Percentiles rank a stretch among this genome's conserved stretches.
Conservation (phyloP, 2,329 filamentous ascomycete genomes). For the Botrytis medusae region DNA sequence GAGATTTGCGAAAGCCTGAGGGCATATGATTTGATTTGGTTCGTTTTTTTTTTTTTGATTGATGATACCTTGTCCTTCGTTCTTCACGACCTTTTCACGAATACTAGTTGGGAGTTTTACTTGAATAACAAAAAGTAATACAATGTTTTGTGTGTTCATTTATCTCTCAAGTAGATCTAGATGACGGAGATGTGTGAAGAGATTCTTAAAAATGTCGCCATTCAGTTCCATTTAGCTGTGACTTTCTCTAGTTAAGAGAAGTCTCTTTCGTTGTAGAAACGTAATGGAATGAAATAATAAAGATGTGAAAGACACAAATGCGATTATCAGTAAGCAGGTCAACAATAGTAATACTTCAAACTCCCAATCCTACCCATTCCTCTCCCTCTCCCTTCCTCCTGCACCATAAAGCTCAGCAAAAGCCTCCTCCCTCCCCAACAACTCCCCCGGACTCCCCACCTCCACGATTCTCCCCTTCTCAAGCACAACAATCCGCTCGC, state of each 20-base stretch:
- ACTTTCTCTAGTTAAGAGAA: not conserved
- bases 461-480: conserved; percentile 40
- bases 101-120: too few species aligned
- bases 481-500: conserved; percentile 52
- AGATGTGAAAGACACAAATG: accelerated
- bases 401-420: not conserved
- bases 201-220: too few species aligned
- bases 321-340: not conserved
- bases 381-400: not conserved
- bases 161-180: not conserved
- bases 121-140: not conserved
- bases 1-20: not conserved
- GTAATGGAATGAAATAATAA: not conserved
- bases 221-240: not conserved
- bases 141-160: not conserved
- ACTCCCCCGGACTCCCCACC: conserved; percentile 4
- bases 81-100: not conserved
- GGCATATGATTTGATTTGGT: not conserved
- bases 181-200: not conserved
- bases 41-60: not conserved
- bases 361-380: not conserved
- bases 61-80: conserved; percentile 15
- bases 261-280: not conserved
- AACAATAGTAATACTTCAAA: not conserved
- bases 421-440: not conserved